phyloP scores from a whole-genome alignment of 1,284 basidiomycete genomes.

The Mycena citricolor region DNA sequence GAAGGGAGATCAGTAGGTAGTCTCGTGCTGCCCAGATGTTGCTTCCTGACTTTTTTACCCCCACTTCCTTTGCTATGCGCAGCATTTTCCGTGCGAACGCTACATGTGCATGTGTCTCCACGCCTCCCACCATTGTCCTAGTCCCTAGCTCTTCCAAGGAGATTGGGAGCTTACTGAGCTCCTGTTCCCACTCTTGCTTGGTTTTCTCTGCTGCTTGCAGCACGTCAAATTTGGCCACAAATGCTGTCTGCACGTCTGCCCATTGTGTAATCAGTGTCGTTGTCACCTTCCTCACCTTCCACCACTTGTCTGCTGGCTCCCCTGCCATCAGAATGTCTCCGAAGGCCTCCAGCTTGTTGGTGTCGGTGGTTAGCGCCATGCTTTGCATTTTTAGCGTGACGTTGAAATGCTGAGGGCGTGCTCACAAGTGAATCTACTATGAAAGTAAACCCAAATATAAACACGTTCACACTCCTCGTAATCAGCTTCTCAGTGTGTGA shows the following conservation, averaged over 20 bases:
- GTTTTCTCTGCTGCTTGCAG: not conserved
- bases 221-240: not conserved
- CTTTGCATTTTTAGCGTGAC: too few species aligned
- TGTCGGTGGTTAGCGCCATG: too few species aligned
- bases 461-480: too few species aligned
- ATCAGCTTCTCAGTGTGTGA: too few species aligned
- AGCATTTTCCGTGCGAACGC: not conserved
- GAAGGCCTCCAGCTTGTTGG: slow-evolving; percentile 6
- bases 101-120: not conserved
- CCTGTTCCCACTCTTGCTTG: slow-evolving; percentile 8
- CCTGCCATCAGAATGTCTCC: slow-evolving; percentile 4
- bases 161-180: slow-evolving; percentile 1
- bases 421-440: too few species aligned
- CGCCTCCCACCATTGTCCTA: not conserved
- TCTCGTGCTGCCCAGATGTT: slow-evolving; percentile 9
- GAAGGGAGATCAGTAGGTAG: slow-evolving; percentile 4
- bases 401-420: too few species aligned
- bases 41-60: not conserved
- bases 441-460: too few species aligned
- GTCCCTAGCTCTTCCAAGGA: slow-evolving; percentile 1
- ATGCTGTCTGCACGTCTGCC: not conserved
- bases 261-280: not conserved
- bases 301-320: slow-evolving; percentile 12
- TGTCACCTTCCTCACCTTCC: not conserved
- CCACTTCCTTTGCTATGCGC: not conserved